These are phyloP conservation scores for Hypoxylon sp. DNA, from an alignment of 2,329 filamentous ascomycete species.

Conservation along the genomic window DNA sequence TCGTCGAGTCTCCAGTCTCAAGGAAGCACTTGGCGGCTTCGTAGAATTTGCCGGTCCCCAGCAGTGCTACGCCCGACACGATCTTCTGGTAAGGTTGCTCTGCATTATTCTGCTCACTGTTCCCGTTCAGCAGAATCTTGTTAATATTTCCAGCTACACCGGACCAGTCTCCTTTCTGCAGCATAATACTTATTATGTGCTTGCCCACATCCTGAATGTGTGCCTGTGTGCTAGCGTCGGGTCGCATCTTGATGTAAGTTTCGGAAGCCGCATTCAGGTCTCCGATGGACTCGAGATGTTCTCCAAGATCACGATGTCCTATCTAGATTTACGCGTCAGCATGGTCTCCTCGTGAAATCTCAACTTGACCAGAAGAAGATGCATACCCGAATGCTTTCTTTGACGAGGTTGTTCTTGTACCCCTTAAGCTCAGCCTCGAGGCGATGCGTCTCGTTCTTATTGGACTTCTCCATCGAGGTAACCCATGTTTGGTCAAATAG, in stretches of 20 bases:
- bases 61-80: constrained; percentile 62
- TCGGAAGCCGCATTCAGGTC: constrained; percentile 79
- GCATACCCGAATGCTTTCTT: constrained; percentile 90
- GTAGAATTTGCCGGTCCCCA: constrained; percentile 60
- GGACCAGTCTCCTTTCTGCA: constrained; percentile 83
- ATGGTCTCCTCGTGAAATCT: not conserved
- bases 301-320: constrained; percentile 91
- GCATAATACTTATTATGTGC: constrained; percentile 78
- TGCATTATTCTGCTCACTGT: constrained; percentile 60
- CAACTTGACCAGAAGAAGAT: not conserved
- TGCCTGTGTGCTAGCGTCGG: constrained; percentile 84
- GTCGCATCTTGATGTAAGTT: constrained; percentile 86
- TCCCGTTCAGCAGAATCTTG: constrained; percentile 68
- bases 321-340: constrained; percentile 69
- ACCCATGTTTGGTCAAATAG: constrained; percentile 79
- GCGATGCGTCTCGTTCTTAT: constrained; percentile 77
- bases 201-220: constrained; percentile 87
- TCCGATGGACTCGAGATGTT: constrained; percentile 83
- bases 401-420: constrained; percentile 97
- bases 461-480: constrained; percentile 72
- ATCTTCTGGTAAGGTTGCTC: constrained; percentile 65
- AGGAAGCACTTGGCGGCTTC: constrained; percentile 81
- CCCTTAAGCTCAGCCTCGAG: constrained; percentile 87
- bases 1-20: constrained; percentile 63
- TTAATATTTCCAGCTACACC: constrained; percentile 69